Base-by-base conservation (phyloP, 2,329 filamentous ascomycete genomes). In the Alternaria solani region DNA sequence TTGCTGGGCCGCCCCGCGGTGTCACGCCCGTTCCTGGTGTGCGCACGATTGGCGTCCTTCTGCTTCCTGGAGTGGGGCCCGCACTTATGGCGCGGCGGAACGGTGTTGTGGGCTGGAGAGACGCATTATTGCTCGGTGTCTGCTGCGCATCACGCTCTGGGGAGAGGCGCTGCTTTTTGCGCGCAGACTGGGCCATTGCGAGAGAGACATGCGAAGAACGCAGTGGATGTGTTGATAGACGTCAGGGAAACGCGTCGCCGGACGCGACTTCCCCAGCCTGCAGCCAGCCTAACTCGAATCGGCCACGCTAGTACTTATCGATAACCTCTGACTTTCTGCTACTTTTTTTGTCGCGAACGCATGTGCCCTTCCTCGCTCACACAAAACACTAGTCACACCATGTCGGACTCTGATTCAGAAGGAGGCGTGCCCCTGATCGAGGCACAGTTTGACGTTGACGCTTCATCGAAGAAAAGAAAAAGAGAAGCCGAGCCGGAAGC, bases 401-500 rank as follows among this genome's bases (percentile, higher is more conserved):
- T 83, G 81, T 81, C 81, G 52, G 81, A 81, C 67, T 78, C 79
- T 9, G 81, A 81, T 42, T 70, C 73, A 44, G 78, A 79, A 59
- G 75, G 73, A 32, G 81, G 81, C 14, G 75, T 82, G 9, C 81
- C 81, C 55, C 75, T 83, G 42, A 75, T 83, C 26, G 80, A 83
- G 60, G 70, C 77, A 4, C 68, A 81, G 57, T 78, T 75, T 51
- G 79, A 80, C 34, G 49, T 67, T 23, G 67, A 63, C 20, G 59
- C 66, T 28, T 64, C 67, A n/a, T 74, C 74, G 39, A 76, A 73
- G 58, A 82, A 83, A 71, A 75, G 81, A 44, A 84, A 83, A 70
- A 75, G 80, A 32, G 72, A 72, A 25, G 65, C 68, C 7, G 75
- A 76, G 25, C 56, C 66, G 12, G 74, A 74, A 43, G 67, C 66